A percentile compares a stretch with the other conserved stretches of the same genome.
phyloP scores from a whole-genome alignment of 768 basidiomycete species.

The Tylopilus subfusipes region DNA sequence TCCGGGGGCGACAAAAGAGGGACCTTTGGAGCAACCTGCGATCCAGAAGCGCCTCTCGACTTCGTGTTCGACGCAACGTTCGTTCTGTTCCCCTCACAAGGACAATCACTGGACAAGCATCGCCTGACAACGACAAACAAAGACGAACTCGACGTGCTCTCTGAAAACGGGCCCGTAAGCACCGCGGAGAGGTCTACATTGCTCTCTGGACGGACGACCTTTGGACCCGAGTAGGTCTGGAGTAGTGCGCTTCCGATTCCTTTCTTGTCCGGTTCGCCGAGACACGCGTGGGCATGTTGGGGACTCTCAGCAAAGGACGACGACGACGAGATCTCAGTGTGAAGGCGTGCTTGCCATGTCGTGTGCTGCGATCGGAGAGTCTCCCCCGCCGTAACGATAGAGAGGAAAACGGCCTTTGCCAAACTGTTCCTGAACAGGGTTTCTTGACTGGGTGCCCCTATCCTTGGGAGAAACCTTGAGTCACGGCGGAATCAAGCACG shows the following conservation, averaged over 20 bases:
- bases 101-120: constrained; percentile 13
- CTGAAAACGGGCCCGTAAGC: neutral
- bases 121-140: constrained; percentile 7
- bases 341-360: constrained; percentile 14
- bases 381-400: constrained; percentile 10
- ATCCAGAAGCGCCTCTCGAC: neutral
- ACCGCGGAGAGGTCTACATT: neutral
- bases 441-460: constrained; percentile 1
- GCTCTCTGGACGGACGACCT: neutral
- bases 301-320: neutral
- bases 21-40: neutral
- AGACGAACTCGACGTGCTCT: neutral
- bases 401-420: constrained; percentile 8
- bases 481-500: neutral
- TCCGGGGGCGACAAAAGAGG: neutral
- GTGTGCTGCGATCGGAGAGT: constrained; percentile 13
- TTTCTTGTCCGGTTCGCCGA: neutral
- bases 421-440: constrained; percentile 3
- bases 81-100: constrained; percentile 8
- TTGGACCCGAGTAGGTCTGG: neutral
- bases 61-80: neutral
- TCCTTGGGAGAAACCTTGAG: neutral
- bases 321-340: neutral
- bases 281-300: neutral
- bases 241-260: neutral